These are phyloP conservation scores for Salix udensis DNA, from an alignment of 345 rosid species.

Conservation along the genomic window DNA sequence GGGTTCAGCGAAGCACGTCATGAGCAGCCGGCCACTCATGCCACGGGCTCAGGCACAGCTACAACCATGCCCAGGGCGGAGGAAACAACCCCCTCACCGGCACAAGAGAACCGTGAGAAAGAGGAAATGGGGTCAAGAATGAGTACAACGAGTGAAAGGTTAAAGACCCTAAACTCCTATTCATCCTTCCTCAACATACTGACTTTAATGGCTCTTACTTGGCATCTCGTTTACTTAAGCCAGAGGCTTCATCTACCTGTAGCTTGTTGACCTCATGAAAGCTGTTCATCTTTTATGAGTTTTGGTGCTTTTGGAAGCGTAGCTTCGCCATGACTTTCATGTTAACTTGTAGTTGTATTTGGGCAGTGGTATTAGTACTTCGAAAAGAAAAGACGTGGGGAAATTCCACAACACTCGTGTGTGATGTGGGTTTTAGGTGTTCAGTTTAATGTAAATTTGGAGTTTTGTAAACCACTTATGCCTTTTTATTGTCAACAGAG, in stretches of 20 bases:
- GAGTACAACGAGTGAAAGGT: slow-evolving; percentile 40
- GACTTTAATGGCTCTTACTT: slow-evolving; percentile 55
- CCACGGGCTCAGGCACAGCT: neutral
- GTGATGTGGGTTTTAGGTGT: neutral
- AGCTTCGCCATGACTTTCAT: too few species aligned
- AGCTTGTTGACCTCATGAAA: slow-evolving; percentile 18
- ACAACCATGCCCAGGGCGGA: neutral
- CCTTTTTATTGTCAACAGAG: too few species aligned
- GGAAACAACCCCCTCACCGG: neutral
- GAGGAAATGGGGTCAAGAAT: slow-evolving; percentile 23
- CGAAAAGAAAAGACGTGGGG: too few species aligned
- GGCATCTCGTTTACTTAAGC: slow-evolving; percentile 63
- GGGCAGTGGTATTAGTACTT: too few species aligned
- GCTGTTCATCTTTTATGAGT: too few species aligned
- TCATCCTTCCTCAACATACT: slow-evolving; percentile 58
- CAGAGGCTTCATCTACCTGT: slow-evolving; percentile 29
- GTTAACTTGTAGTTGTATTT: too few species aligned
- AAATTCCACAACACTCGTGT: too few species aligned
- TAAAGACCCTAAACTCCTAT: slow-evolving; percentile 58
- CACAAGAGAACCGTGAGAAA: slow-evolving; percentile 14
- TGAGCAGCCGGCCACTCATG: neutral
- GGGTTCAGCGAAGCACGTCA: slow-evolving; percentile 8
- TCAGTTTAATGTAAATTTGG: neutral
- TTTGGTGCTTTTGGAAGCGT: too few species aligned
- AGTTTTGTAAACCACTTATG: neutral